Percentiles rank a stretch among this genome's conserved stretches.
phyloP scores from a whole-genome alignment of 2,329 filamentous ascomycete genomes.

The Arachnopeziza araneosa region DNA sequence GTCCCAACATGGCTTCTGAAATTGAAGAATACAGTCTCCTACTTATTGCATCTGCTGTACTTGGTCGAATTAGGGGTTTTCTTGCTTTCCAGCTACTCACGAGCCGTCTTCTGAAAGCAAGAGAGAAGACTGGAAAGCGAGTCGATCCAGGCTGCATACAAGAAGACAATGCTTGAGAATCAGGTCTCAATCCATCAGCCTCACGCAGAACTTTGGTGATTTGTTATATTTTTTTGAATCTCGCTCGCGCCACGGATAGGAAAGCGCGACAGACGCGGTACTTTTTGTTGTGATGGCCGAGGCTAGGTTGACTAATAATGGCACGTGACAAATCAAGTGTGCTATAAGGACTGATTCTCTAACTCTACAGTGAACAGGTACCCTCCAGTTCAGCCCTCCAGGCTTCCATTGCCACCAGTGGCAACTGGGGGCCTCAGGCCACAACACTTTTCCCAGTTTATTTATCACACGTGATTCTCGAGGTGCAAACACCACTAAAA shows the following conservation, averaged over 20 bases:
- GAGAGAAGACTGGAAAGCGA: constrained; percentile 22
- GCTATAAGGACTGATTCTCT: no score
- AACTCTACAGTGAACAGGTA: no score
- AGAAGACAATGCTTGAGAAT: constrained; percentile 14
- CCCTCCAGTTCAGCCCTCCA: no score
- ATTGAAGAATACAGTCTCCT: constrained; percentile 25
- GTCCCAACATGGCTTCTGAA: constrained; percentile 31
- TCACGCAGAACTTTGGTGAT: neutral
- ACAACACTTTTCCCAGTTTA: no score
- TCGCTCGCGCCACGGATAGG: constrained; percentile 4
- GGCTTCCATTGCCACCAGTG: no score
- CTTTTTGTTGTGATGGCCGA: no score
- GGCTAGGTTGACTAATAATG: no score
- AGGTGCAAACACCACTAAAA: no score
- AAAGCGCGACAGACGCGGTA: constrained; percentile 5
- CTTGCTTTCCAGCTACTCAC: constrained; percentile 25
- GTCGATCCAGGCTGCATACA: constrained; percentile 29
- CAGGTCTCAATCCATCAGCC: constrained; percentile 13
- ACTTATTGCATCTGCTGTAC: constrained; percentile 18
- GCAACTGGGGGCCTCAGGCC: no score
- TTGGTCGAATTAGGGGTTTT: constrained; percentile 9
- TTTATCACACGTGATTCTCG: neutral
- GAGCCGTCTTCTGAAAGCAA: constrained; percentile 22
- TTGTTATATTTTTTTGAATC: neutral
- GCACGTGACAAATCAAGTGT: no score